Conservation (phyloP, 2,329 filamentous ascomycete species). For the Boeremia lycopersici region DNA sequence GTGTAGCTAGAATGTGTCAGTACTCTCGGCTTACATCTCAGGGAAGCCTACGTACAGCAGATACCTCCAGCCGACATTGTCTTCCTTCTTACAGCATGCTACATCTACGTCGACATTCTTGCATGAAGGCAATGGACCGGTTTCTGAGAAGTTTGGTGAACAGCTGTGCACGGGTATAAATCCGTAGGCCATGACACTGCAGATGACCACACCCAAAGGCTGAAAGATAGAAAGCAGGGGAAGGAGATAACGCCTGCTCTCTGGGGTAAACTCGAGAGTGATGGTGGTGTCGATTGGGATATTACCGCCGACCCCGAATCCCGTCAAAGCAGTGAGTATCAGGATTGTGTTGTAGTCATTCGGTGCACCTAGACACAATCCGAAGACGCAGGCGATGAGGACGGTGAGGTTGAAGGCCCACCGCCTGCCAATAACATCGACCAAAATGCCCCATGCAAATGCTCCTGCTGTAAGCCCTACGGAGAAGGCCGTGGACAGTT, state of each 20-base stretch:
- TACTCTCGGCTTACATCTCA: no score
- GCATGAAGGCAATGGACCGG: slow-evolving; percentile 54
- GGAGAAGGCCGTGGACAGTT: slow-evolving; percentile 62
- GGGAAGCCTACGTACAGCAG: slow-evolving; percentile 27
- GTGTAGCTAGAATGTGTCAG: slow-evolving; percentile 35
- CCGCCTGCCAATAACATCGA: slow-evolving; percentile 59
- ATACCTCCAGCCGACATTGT: slow-evolving; percentile 56
- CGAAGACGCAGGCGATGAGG: slow-evolving; percentile 61
- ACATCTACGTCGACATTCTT: slow-evolving; percentile 37
- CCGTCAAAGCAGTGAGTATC: slow-evolving; percentile 60
- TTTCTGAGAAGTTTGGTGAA: slow-evolving; percentile 57
- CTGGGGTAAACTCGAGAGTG: slow-evolving; percentile 61
- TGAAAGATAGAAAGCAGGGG: slow-evolving; percentile 62
- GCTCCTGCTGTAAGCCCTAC: slow-evolving; percentile 62
- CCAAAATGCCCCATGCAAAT: slow-evolving; percentile 61
- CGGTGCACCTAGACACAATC: slow-evolving; percentile 58
- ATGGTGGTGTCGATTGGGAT: slow-evolving; percentile 64
- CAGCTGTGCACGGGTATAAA: slow-evolving; percentile 60
- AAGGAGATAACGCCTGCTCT: slow-evolving; percentile 59
- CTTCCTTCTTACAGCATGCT: slow-evolving; percentile 45
- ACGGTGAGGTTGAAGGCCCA: slow-evolving; percentile 66
- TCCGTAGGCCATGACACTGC: slow-evolving; percentile 58
- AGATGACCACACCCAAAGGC: slow-evolving; percentile 61
- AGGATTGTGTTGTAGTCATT: slow-evolving; percentile 59
- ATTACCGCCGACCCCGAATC: slow-evolving; percentile 60